A percentile compares a stretch with the other conserved stretches of the same genome.
Conservation (phyloP, 176 grass and related monocot genomes). For the Eragrostis nindensis region DNA sequence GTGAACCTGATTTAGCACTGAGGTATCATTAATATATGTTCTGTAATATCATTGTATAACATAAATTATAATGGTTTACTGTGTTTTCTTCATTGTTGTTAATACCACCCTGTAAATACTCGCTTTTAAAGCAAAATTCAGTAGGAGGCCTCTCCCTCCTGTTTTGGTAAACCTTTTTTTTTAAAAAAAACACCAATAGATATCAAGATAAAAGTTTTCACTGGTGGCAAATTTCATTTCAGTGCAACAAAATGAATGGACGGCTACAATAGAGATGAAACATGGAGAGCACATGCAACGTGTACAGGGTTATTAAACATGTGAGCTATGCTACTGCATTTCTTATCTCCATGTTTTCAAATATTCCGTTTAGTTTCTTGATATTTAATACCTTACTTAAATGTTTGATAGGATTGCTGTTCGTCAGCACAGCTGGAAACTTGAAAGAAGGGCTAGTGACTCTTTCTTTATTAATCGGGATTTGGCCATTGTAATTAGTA, state of each 20-base stretch:
- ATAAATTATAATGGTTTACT: neutral
- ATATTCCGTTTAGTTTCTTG: neutral
- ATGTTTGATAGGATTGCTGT: neutral
- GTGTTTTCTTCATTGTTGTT: neutral
- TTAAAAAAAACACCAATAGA: neutral
- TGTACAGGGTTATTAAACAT: neutral
- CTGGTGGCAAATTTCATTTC: neutral
- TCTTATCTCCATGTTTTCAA: neutral
- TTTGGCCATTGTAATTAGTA: neutral
- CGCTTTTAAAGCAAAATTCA: no score
- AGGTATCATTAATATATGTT: conserved; percentile 40
- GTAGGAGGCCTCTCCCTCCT: no score
- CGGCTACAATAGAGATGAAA: neutral
- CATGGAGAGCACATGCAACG: neutral
- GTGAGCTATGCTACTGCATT: neutral
- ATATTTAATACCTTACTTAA: neutral
- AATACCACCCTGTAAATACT: no score
- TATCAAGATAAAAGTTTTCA: neutral
- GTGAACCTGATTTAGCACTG: conserved; percentile 56
- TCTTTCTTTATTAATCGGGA: neutral
- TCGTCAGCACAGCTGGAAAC: neutral
- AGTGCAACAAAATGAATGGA: neutral
- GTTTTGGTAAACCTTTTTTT: no score
- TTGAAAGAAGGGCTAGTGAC: neutral
- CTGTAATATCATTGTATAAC: neutral